Evolutionary conservation across 768 basidiomycete species (phyloP).

Genomic region (Leccinum arenicola): DNA sequence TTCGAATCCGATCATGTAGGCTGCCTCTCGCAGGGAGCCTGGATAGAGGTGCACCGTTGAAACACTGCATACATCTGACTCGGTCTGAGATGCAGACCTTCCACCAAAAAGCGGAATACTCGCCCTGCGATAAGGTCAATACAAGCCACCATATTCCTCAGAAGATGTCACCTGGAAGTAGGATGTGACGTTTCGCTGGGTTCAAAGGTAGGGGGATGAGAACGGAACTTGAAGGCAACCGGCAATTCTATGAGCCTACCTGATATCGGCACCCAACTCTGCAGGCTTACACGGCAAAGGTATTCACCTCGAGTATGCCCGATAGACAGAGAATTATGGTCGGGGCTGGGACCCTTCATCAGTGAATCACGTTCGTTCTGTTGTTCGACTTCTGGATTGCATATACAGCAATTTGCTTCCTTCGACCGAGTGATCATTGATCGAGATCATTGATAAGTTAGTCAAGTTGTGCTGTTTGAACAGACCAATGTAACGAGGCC

Average conservation of each 20-base stretch:
- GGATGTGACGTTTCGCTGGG: constrained; percentile 52
- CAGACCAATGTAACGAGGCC: neutral
- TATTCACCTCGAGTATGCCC: constrained; percentile 81
- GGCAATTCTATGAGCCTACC: neutral
- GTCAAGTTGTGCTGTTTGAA: neutral
- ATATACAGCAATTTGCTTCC: neutral
- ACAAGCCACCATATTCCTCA: neutral
- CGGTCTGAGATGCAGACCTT: constrained; percentile 24
- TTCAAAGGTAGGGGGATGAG: neutral
- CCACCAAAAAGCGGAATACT: constrained; percentile 53
- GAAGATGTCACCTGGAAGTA: constrained; percentile 40
- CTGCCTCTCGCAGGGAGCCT: constrained; percentile 55
- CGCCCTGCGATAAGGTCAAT: constrained; percentile 34
- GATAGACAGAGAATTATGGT: no score
- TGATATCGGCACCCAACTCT: constrained; percentile 80
- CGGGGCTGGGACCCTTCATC: neutral
- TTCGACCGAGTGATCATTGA: neutral
- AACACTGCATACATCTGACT: neutral
- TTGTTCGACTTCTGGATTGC: neutral
- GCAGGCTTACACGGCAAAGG: constrained; percentile 83
- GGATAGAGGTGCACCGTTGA: neutral
- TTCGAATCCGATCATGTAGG: constrained; percentile 66
- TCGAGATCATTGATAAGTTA: no score
- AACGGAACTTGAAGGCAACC: neutral
- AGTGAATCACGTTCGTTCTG: neutral